Conservation (phyloP, 83 land plant species). For the Thuja plicata region DNA sequence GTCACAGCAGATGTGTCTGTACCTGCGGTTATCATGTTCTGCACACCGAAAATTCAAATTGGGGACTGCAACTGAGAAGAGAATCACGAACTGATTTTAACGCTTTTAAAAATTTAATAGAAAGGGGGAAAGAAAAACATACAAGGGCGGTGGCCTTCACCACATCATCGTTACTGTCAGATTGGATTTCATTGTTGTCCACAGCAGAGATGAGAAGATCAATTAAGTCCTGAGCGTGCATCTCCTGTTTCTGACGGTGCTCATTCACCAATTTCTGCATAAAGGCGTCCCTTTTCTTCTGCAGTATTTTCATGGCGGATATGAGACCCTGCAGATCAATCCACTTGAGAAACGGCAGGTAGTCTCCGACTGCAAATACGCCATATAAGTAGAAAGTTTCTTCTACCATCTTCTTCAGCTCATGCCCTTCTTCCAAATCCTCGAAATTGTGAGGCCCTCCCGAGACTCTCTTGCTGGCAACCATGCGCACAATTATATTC, state of each 20-base stretch:
- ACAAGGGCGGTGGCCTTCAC: slow-evolving; percentile 14
- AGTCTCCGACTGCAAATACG: slow-evolving; percentile 20
- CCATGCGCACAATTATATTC: too few species aligned
- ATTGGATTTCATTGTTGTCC: neutral
- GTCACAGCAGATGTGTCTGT: too few species aligned
- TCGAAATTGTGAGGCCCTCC: neutral
- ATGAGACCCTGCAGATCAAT: slow-evolving; percentile 10
- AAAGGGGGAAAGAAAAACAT: slow-evolving; percentile 10
- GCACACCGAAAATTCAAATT: neutral
- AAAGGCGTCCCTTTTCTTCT: neutral
- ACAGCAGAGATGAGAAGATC: slow-evolving; percentile 24
- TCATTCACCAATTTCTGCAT: slow-evolving; percentile 23
- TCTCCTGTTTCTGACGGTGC: neutral
- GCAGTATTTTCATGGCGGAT: slow-evolving; percentile 11
- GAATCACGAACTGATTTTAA: too few species aligned
- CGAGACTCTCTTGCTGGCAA: too few species aligned
- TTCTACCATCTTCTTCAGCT: slow-evolving; percentile 9
- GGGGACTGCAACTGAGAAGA: slow-evolving; percentile 12
- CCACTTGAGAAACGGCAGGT: slow-evolving; percentile 28
- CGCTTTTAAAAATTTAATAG: neutral
- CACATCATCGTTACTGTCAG: too few species aligned
- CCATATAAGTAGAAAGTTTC: slow-evolving; percentile 10
- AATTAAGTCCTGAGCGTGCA: slow-evolving; percentile 22
- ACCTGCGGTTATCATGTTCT: neutral
- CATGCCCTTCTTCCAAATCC: slow-evolving; percentile 2